Conservation (phyloP, 805 yeast genomes). For the Cyberlindnera maritima region DNA sequence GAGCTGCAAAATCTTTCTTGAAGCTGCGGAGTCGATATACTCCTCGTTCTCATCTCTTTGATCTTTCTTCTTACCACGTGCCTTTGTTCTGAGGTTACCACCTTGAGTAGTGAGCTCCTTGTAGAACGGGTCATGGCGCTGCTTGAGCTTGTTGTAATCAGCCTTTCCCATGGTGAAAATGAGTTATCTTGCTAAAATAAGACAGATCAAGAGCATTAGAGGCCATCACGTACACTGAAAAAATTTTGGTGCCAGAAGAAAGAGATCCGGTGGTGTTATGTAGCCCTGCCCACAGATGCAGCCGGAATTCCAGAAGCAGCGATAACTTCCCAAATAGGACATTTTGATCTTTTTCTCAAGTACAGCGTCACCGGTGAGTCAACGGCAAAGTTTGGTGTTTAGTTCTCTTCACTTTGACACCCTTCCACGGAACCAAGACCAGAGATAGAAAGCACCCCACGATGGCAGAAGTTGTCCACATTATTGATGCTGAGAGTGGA, state of each 20-base stretch:
- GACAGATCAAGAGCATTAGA: neutral
- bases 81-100: conserved; percentile 58
- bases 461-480: conserved; percentile 41
- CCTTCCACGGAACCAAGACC: too few species aligned
- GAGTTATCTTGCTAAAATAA: neutral
- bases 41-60: conserved; percentile 45
- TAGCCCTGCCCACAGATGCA: neutral
- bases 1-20: conserved; percentile 81
- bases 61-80: conserved; percentile 36
- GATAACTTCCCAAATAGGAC: neutral
- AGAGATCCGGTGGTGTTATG: neutral
- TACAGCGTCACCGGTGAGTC: conserved; percentile 3
- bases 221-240: conserved; percentile 7
- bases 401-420: too few species aligned
- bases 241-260: neutral
- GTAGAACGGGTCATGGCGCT: conserved; percentile 73
- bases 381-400: neutral
- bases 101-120: conserved; percentile 73
- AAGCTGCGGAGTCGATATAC: conserved; percentile 74
- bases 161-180: conserved; percentile 61
- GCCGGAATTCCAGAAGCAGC: neutral
- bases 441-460: too few species aligned
- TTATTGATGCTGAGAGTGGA: conserved; percentile 93
- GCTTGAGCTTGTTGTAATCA: conserved; percentile 48
- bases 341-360: neutral